Evolutionary conservation across 1,139 yeast genomes (phyloP), one percentile per base, ranked within the genome.

Genomic region (Suhomyces taliae): DNA sequence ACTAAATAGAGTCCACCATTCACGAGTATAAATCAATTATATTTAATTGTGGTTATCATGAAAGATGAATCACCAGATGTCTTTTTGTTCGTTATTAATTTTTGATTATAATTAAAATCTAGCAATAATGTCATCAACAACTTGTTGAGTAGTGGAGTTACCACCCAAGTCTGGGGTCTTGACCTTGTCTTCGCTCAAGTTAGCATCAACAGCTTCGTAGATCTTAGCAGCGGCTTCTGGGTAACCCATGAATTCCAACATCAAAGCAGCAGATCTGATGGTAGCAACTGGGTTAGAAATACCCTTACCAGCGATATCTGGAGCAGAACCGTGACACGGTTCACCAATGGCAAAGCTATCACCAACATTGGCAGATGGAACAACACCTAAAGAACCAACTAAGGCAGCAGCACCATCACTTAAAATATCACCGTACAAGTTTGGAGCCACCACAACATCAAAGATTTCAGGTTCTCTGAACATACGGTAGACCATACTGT

Each of bases 371-470:
- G 98, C 98, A 48, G 96, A 87, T 60, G 99, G 99, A 51, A 95
- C 98, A 50, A 93, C 96, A 65, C 99, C 99, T 55, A 93, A 81
- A 32, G 99, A 93, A 44, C 99, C 99, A 40, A 93, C 99, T 52
- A 93, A 81, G 27, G 99, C 99, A 60, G 99, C 99, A 48, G 99
- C 99, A 70, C 99, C 99, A 65, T 93, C 99, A 58, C 96, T 87
- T 59, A 95, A 78, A 59, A 93, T 90, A 69, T 93, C 99, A 67
- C 99, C 99, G 69, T 93, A 93, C 67, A 93, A 79, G 79, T 95
- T 93, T 62, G 99, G 99, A 52, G 98, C 99, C 46, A 93, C 99
- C 37, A 93, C 95, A 49, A 95, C 99, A 64, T 93, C 99, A 62
- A 93, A 93, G 66, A 87, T 85, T 65, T 90, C 91, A 45, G 99